Base-by-base conservation (phyloP, 495 filamentous ascomycete genomes). In the Pseudevernia furfuracea region DNA sequence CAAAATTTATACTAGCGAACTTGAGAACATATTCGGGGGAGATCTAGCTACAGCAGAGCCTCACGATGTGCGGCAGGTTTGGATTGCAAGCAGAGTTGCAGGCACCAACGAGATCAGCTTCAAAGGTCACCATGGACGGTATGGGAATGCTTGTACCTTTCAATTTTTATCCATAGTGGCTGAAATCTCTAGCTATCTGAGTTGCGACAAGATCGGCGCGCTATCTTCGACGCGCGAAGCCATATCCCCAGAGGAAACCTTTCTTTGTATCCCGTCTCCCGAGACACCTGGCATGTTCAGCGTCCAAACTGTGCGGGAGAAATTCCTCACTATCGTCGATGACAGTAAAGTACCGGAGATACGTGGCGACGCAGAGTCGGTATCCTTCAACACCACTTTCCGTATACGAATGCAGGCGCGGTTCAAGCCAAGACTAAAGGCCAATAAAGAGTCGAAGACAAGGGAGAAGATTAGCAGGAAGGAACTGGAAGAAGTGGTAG, bases 51-150 rank as follows among this genome's bases (percentile, higher is more conserved):
- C 85, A 6, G 91, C 93, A 39, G 94, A 97, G 75, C 94, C 94
- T 56, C 91, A 96, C 70, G 90, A 96, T 74, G 90, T 97, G 28
- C 80, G 92, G 66, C 92, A 97, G 76, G 94, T 98, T 25, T 97
- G 92, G 92, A 82, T 97, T 61, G 92, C 90, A 60, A 96, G 89
- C 67, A 80, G 80, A 64, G 87, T 96, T 23, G 87, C 89, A 7
- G 94, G 94, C 6, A 90, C 86, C 14, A 91, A 95, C 65, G 79
- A 75, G 32, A 85, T 87, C 69, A 89, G 87, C 63, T 90, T 98
- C 72, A 96, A 96, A 75, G 87, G 88, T 1, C 85, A 90, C 74
- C 87, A 94, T 77, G 92, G 93, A 66, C 87, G 85, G 86, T 91
- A 76, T 62, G 84, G 0, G 30, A 11, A 28, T 46, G 28, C 30